Conservation (phyloP, 371 early-diverging fungal species). For the Rhizomucor pusillus region DNA sequence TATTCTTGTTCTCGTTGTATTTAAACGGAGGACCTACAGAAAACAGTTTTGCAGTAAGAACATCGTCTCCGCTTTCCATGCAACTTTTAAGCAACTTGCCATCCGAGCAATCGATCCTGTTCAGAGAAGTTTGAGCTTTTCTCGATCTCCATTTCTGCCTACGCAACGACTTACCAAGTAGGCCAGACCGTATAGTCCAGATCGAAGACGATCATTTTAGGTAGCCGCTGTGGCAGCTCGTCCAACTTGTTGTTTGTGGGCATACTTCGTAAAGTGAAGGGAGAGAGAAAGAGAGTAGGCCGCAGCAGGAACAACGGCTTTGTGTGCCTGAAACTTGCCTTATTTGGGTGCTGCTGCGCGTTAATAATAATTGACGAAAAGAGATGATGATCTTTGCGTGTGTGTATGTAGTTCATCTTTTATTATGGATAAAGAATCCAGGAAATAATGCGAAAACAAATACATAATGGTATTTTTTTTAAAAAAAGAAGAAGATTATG, state of each 20-base stretch:
- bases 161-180: slow-evolving; percentile 27
- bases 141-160: neutral
- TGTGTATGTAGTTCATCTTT: too few relatives aligned
- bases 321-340: too few relatives aligned
- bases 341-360: too few relatives aligned
- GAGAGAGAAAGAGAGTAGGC: neutral
- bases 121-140: neutral
- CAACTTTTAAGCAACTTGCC: slow-evolving; percentile 15
- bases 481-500: too few relatives aligned
- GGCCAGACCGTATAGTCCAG: slow-evolving; percentile 54
- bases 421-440: too few relatives aligned
- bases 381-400: too few relatives aligned
- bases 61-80: too few relatives aligned
- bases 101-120: slow-evolving; percentile 39
- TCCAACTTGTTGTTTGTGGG: neutral
- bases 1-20: slow-evolving; percentile 2
- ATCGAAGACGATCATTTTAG: slow-evolving; percentile 50
- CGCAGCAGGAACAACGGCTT: too few relatives aligned
- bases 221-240: slow-evolving; percentile 18
- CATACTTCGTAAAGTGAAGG: neutral
- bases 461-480: too few relatives aligned
- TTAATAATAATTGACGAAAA: too few relatives aligned
- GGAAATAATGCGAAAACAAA: too few relatives aligned
- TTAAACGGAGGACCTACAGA: slow-evolving; percentile 3
- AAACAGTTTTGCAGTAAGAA: neutral